Conservation (phyloP, 129 eudicot species). For the Mikania micrantha region DNA sequence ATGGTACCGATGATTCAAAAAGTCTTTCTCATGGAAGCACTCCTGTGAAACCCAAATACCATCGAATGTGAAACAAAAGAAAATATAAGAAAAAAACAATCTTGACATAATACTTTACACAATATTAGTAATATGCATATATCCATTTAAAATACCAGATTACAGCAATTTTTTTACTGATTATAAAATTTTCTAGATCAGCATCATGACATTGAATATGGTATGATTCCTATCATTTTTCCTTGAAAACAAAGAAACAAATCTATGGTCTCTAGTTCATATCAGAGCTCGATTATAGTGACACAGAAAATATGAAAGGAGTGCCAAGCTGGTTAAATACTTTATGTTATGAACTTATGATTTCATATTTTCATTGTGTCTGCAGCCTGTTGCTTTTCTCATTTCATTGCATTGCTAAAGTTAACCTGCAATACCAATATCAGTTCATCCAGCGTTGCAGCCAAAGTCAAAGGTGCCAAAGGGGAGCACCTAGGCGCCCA, state of each 20-base stretch:
- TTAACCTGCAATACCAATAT: background rate
- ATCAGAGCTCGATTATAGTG: background rate
- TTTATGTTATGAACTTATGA: background rate
- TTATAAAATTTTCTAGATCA: background rate
- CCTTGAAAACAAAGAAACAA: background rate
- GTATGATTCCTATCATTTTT: background rate
- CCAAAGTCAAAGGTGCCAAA: too few species aligned
- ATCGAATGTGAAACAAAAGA: background rate
- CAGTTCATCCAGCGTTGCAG: background rate
- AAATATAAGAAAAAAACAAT: background rate
- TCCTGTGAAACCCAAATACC: conserved; percentile 44
- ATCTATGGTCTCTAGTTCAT: background rate
- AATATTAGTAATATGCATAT: too few species aligned
- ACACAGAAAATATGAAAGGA: background rate
- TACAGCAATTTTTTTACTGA: background rate
- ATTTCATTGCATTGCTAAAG: background rate
- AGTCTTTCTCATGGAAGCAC: conserved; percentile 91
- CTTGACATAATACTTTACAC: too few species aligned
- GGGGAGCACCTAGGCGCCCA: too few species aligned
- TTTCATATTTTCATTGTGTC: background rate
- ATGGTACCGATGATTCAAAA: conserved; percentile 84
- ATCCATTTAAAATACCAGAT: background rate
- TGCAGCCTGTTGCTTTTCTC: background rate
- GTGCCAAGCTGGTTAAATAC: background rate
- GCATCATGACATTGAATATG: background rate